A percentile compares a stretch with the other conserved stretches of the same genome.
phyloP scores from a whole-genome alignment of 306 rosid genomes.

The Castanopsis chinensis region DNA sequence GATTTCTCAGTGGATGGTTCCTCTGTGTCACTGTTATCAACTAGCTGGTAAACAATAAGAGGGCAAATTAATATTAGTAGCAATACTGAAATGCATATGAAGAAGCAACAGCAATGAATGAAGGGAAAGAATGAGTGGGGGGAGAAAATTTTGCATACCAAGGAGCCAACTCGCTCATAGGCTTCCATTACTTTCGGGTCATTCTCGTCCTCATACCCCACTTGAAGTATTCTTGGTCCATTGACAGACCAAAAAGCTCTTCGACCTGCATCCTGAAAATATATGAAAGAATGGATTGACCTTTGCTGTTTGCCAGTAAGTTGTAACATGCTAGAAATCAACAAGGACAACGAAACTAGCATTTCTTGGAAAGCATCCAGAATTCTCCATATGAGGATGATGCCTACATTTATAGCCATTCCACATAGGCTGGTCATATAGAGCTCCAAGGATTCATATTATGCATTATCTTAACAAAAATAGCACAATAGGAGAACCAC shows the following conservation, averaged over 20 bases:
- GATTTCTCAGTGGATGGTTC: conserved; percentile 45
- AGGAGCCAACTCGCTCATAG: conserved; percentile 85
- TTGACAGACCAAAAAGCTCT: conserved; percentile 93
- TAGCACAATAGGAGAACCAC: not conserved
- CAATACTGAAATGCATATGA: conserved; percentile 4
- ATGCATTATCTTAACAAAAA: not conserved
- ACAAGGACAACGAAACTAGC: not conserved
- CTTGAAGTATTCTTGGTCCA: conserved; percentile 87
- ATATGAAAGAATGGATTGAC: not conserved
- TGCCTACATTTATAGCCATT: not conserved
- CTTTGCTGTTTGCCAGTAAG: not conserved
- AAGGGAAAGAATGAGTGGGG: not conserved
- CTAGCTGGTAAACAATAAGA: conserved; percentile 53
- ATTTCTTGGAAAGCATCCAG: not conserved
- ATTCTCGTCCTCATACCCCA: conserved; percentile 88
- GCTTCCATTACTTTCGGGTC: conserved; percentile 91
- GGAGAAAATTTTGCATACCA: conserved; percentile 46
- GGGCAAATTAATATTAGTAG: conserved; percentile 10
- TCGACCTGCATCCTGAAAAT: conserved; percentile 80
- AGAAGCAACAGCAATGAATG: conserved; percentile 1
- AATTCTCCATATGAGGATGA: not conserved
- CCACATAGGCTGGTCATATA: not conserved
- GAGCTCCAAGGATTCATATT: not conserved
- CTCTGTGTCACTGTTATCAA: conserved; percentile 50
- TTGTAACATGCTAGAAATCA: not conserved